Evolutionary conservation across 2,329 filamentous ascomycete species (phyloP), one percentile per base, ranked within the genome.

Genomic region (Tolypocladium tropicale): DNA sequence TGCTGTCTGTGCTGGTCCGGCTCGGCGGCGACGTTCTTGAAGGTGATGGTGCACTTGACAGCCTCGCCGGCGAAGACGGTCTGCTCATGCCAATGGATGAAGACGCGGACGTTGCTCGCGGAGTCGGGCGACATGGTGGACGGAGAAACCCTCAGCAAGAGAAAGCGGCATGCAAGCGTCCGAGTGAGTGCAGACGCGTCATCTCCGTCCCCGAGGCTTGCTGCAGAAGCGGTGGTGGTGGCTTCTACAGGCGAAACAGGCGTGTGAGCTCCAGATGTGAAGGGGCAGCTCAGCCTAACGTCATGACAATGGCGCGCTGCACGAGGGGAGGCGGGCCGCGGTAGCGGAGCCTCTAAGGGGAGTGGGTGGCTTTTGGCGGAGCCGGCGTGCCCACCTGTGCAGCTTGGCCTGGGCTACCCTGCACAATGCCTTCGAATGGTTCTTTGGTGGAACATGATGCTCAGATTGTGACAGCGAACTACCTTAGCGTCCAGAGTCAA

Each of bases 41-140:
- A 99, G 53, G 90, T 96, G 71, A 99, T 95, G 63, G 86, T 91
- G 74, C 94, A 97, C 75, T 92, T 89, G 67, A 97, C 83, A 68
- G 96, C 88, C 78, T 99, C 94, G 72, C 94, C 94, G 56, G 94
- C 90, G 74, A 97, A 99, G 65, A 99, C 90, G 59, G 89, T 92
- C 71, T 93, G 86, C 69, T 95, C 89, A 71, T 90, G 88, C 89
- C 93, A 99, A 75, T 87, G 86, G 72, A 99, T 90, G 71, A 93
- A 96, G 73, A 96, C 93, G 72, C 92, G 89, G 70, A 99, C 90
- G 77, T 95, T 93, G 74, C 76, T 77, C 59, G 70, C 65, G 62
- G 66, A 68, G 65, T 79, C 76, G 63, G 76, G 70, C 63, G 77
- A 70, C 78, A 81, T 82, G 68, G 63, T 73, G 68, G 58, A 57